phyloP scores from a whole-genome alignment of 345 rosid genomes.

The Lepidium sativum region DNA sequence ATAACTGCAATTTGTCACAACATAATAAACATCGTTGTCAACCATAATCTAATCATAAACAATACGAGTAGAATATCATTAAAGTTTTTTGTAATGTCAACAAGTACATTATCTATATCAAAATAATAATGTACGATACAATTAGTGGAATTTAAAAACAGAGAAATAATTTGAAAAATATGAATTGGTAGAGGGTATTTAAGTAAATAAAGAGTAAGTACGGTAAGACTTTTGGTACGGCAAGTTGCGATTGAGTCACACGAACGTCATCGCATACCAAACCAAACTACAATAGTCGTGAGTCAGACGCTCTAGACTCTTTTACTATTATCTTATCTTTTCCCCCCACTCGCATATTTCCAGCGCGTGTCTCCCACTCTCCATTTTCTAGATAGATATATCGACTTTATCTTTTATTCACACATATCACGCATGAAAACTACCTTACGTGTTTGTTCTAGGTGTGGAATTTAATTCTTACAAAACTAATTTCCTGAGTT shows the following conservation, averaged over 20 bases:
- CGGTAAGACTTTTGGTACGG: constrained; percentile 32
- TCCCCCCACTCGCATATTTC: neutral
- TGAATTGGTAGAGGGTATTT: neutral
- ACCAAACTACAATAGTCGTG: constrained; percentile 25
- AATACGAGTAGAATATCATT: too few relatives aligned
- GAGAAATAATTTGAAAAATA: too few relatives aligned
- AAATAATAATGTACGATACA: too few relatives aligned
- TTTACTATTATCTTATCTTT: constrained; percentile 14
- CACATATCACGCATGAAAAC: constrained; percentile 11
- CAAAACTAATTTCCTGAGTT: neutral
- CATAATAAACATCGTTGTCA: too few relatives aligned
- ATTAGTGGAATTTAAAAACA: too few relatives aligned
- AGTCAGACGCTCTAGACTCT: constrained; percentile 34
- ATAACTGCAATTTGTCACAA: too few relatives aligned
- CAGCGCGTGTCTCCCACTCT: neutral
- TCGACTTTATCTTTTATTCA: neutral
- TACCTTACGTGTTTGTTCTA: constrained; percentile 18
- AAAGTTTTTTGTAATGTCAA: too few relatives aligned
- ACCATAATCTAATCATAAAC: too few relatives aligned
- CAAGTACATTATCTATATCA: too few relatives aligned
- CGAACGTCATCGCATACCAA: constrained; percentile 21
- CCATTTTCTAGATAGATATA: neutral
- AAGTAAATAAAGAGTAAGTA: constrained; percentile 8
- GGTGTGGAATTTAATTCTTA: constrained; percentile 13
- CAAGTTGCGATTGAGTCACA: constrained; percentile 21